A percentile compares a stretch with the other conserved stretches of the same genome.
Conservation (phyloP, 352 stramenopile species). For the Phytophthora litchii region DNA sequence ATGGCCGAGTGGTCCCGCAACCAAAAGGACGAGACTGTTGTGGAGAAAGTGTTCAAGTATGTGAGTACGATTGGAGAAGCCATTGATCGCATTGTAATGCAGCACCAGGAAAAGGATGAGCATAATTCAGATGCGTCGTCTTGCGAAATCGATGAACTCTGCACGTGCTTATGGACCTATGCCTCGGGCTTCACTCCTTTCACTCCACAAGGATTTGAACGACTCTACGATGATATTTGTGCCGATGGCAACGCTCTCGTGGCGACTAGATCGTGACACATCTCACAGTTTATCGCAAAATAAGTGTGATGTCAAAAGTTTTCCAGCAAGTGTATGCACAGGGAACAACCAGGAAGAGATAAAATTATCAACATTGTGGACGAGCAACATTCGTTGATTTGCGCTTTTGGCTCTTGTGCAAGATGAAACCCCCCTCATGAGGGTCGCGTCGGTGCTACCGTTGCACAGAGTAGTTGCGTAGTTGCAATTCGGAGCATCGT, state of each 20-base stretch:
- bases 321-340: constrained; percentile 13
- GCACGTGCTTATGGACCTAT: constrained; percentile 81
- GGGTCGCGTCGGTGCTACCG: neutral
- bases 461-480: constrained; percentile 21
- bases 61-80: constrained; percentile 78
- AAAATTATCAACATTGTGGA: constrained; percentile 32
- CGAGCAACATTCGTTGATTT: constrained; percentile 1
- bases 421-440: constrained; percentile 25
- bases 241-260: constrained; percentile 63
- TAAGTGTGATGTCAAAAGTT: constrained; percentile 4
- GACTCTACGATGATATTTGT: constrained; percentile 88
- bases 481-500: constrained; percentile 3
- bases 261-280: constrained; percentile 31
- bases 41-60: constrained; percentile 90
- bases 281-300: neutral
- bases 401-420: constrained; percentile 1
- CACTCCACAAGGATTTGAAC: constrained; percentile 73
- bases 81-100: constrained; percentile 79
- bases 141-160: constrained; percentile 76
- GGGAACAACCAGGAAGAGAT: constrained; percentile 2
- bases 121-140: constrained; percentile 14
- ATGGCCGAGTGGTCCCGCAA: constrained; percentile 83
- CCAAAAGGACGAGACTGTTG: constrained; percentile 82
- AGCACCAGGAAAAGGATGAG: constrained; percentile 41
- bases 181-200: constrained; percentile 81